Evolutionary conservation across 2,329 filamentous ascomycete genomes (phyloP).

Genomic region (Fusarium subglutinans): DNA sequence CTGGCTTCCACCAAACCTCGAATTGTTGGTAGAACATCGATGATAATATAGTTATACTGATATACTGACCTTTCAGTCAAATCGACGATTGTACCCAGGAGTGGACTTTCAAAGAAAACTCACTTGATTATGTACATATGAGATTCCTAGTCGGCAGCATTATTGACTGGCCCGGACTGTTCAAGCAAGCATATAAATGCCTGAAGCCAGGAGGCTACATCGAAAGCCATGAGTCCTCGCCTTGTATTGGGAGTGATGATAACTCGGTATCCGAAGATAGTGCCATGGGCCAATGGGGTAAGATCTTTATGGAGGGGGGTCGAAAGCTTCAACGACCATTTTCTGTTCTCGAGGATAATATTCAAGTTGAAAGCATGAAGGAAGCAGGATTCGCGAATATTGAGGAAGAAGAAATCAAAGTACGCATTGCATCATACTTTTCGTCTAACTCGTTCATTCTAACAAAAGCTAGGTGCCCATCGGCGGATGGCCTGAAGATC

Average conservation of each 20-base stretch:
- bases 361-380: neutral
- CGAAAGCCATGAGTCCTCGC: neutral
- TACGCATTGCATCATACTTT: fast-evolving
- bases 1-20: conserved; percentile 10
- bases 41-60: too few species aligned
- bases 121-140: conserved; percentile 15
- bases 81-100: conserved; percentile 15
- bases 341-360: neutral
- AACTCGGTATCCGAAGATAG: neutral
- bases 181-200: neutral
- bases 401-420: neutral
- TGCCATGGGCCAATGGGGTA: conserved; percentile 15
- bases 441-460: fast-evolving
- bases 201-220: conserved; percentile 2
- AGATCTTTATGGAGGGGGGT: conserved; percentile 9
- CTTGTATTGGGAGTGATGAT: neutral
- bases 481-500: conserved; percentile 1
- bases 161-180: neutral
- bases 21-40: neutral
- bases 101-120: neutral
- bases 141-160: conserved; percentile 11
- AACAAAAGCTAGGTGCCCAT: neutral
- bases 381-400: neutral
- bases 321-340: neutral
- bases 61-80: neutral